A percentile compares a stretch with the other conserved stretches of the same genome.
Evolutionary conservation across 495 filamentous ascomycete genomes (phyloP).

Genomic region (Jackrogersella minutella): DNA sequence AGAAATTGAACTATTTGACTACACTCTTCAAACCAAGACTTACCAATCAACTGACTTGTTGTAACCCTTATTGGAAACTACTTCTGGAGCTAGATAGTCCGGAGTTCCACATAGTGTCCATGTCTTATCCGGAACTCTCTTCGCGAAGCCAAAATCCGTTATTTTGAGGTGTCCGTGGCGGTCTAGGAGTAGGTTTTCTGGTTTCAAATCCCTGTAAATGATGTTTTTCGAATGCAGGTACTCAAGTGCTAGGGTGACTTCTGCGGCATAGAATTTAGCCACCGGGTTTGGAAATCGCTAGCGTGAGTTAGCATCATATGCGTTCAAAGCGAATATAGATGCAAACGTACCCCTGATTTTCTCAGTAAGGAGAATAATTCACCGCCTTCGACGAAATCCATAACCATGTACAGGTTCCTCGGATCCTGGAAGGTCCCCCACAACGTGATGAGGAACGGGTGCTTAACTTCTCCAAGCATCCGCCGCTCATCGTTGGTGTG

Average conservation of each 20-base stretch:
- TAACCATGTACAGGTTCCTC: constrained; percentile 98
- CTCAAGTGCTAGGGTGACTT: constrained; percentile 93
- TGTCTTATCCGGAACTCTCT: constrained; percentile 97
- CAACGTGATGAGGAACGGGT: constrained; percentile 95
- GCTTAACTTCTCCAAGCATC: constrained; percentile 94
- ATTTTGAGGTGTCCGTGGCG: constrained; percentile 98
- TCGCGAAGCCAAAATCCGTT: constrained; percentile 98
- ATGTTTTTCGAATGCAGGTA: constrained; percentile 96
- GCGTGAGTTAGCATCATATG: constrained; percentile 11
- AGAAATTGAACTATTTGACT: constrained; percentile 13
- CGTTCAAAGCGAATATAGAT: background rate
- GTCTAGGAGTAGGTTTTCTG: constrained; percentile 93
- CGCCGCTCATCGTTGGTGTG: constrained; percentile 97
- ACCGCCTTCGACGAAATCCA: constrained; percentile 99
- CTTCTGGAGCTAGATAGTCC: constrained; percentile 97
- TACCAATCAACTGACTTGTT: constrained; percentile 99
- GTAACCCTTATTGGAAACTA: constrained; percentile 96
- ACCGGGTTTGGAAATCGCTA: constrained; percentile 99
- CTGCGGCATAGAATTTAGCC: constrained; percentile 98
- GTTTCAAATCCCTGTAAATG: constrained; percentile 97
- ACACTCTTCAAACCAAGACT: constrained; percentile 43
- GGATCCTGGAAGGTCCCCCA: constrained; percentile 99
- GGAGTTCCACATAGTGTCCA: constrained; percentile 99
- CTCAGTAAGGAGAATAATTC: constrained; percentile 94
- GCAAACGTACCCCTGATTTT: constrained; percentile 86